Evolutionary conservation across 1,284 basidiomycete species (phyloP).

Genomic region (Fomitopsis palustris): DNA sequence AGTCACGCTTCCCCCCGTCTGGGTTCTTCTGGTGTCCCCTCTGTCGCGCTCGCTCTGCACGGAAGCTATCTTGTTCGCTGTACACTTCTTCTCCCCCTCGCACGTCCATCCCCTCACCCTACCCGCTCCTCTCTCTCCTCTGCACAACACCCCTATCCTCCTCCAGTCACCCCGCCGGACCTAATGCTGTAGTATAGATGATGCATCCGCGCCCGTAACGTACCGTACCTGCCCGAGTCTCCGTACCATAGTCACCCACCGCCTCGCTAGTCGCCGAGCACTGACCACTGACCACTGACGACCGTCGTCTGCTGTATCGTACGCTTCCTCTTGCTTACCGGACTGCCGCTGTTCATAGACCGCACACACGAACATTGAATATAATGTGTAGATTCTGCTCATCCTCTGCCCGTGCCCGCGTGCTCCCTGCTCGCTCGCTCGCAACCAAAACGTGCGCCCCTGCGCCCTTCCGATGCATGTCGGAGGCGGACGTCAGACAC

Average conservation of each 20-base stretch:
- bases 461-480: too few species aligned
- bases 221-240: not conserved
- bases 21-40: not conserved
- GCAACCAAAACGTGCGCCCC: too few species aligned
- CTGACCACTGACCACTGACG: not conserved
- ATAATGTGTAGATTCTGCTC: not conserved
- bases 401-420: too few species aligned
- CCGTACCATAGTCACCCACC: not conserved
- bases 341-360: not conserved
- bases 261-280: not conserved
- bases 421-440: too few species aligned
- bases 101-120: not conserved
- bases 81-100: not conserved
- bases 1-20: not conserved
- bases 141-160: too few species aligned
- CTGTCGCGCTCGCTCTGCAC: not conserved
- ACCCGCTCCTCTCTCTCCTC: not conserved
- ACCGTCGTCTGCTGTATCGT: not conserved
- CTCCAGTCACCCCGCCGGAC: not conserved
- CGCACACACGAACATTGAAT: not conserved
- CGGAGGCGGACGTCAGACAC: too few species aligned
- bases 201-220: not conserved
- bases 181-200: not conserved
- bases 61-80: conserved; percentile 1
- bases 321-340: not conserved